These are phyloP conservation scores for Kluyveromyces lactis DNA, from an alignment of 805 yeast species.

Conservation along the genomic window DNA sequence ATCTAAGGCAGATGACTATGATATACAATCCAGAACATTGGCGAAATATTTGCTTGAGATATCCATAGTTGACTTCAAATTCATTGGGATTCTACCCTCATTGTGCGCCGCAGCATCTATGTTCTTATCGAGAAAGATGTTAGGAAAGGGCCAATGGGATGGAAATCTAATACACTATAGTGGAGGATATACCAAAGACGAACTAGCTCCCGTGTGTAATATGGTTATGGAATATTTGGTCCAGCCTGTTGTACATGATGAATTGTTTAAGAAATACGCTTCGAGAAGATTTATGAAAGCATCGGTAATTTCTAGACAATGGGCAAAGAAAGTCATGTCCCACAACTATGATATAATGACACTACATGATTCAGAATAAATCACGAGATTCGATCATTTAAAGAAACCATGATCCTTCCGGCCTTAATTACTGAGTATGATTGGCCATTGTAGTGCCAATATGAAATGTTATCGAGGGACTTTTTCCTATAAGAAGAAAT, in stretches of 20 bases:
- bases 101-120: slow-evolving; percentile 84
- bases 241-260: slow-evolving; percentile 81
- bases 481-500: too few species aligned
- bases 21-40: slow-evolving; percentile 79
- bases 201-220: slow-evolving; percentile 62
- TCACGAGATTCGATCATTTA: background rate
- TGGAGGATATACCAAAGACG: slow-evolving; percentile 76
- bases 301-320: slow-evolving; percentile 67
- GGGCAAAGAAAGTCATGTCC: slow-evolving; percentile 56
- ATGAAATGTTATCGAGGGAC: too few species aligned
- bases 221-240: slow-evolving; percentile 69
- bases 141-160: slow-evolving; percentile 70
- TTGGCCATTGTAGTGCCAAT: too few species aligned
- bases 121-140: slow-evolving; percentile 73
- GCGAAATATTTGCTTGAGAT: slow-evolving; percentile 83
- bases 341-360: slow-evolving; percentile 33
- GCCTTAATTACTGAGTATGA: too few species aligned
- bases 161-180: slow-evolving; percentile 83
- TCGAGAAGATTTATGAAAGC: slow-evolving; percentile 84
- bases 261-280: slow-evolving; percentile 88
- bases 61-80: slow-evolving; percentile 67
- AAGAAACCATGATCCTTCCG: too few species aligned
- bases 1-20: slow-evolving; percentile 90
- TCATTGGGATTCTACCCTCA: slow-evolving; percentile 73
- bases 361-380: slow-evolving; percentile 24